Conservation (phyloP, 768 basidiomycete genomes). For the Suillus decipiens region DNA sequence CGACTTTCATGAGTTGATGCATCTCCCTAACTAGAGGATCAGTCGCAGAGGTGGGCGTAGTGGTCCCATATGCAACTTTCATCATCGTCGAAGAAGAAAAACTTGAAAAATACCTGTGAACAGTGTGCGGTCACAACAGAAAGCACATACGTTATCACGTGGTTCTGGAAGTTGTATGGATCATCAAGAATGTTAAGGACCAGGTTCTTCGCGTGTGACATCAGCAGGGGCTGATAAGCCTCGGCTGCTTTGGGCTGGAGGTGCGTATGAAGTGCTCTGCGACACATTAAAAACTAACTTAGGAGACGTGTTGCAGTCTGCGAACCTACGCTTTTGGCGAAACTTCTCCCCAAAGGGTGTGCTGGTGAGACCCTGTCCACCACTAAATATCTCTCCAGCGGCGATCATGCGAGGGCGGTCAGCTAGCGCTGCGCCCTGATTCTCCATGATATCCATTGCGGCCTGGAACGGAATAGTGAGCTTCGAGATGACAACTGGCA, state of each 20-base stretch:
- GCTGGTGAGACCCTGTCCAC: not conserved
- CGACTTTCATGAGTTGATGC: not conserved
- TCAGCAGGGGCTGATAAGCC: not conserved
- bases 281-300: not conserved
- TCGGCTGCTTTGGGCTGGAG: constrained; percentile 1
- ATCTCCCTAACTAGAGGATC: not conserved
- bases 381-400: not conserved
- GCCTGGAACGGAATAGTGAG: not conserved
- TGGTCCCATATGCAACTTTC: not conserved
- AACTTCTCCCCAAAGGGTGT: not conserved
- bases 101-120: not conserved
- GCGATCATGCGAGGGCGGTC: not conserved
- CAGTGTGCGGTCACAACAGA: not conserved
- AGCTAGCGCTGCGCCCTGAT: not conserved
- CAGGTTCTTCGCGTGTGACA: not conserved
- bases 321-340: not conserved
- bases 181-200: not conserved
- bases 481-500: not conserved
- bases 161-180: not conserved
- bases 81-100: not conserved
- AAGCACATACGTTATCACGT: not conserved
- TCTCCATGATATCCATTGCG: not conserved
- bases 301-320: not conserved
- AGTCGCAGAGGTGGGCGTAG: not conserved
- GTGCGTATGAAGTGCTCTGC: not conserved